These are phyloP conservation scores for Coemansia sp. DNA, from an alignment of 192 early-diverging fungal genomes.

Conservation along the genomic window DNA sequence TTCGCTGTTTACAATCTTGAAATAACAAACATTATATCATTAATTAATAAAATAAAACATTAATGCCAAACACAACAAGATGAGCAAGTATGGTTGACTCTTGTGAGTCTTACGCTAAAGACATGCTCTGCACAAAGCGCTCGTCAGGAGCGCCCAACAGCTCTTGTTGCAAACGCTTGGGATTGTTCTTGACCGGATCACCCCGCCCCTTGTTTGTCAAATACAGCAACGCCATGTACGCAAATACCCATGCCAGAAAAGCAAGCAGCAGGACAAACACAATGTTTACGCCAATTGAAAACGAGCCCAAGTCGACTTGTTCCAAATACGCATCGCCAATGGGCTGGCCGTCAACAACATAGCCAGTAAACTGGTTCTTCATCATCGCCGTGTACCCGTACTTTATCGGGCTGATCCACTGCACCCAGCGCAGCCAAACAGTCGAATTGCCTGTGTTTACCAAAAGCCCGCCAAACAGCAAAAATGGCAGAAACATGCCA, in stretches of 20 bases:
- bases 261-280: slow-evolving; percentile 26
- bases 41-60: neutral
- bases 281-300: slow-evolving; percentile 48
- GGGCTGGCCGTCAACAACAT: slow-evolving; percentile 25
- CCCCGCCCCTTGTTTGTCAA: slow-evolving; percentile 17
- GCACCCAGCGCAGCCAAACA: slow-evolving; percentile 56
- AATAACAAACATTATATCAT: neutral
- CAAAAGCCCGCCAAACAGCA: slow-evolving; percentile 61
- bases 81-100: too few species aligned
- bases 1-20: too few species aligned
- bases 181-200: neutral
- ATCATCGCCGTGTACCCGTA: slow-evolving; percentile 58
- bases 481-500: slow-evolving; percentile 56
- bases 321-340: slow-evolving; percentile 43
- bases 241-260: slow-evolving; percentile 16
- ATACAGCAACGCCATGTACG: slow-evolving; percentile 37
- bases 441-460: slow-evolving; percentile 62
- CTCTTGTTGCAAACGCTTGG: slow-evolving; percentile 7
- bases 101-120: neutral
- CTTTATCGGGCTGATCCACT: slow-evolving; percentile 60
- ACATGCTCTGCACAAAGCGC: slow-evolving; percentile 12
- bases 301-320: slow-evolving; percentile 31
- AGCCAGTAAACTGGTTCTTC: slow-evolving; percentile 55
- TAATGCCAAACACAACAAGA: neutral
- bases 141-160: slow-evolving; percentile 31